phyloP scores from a whole-genome alignment of 345 rosid genomes.

The Boechera stricta region DNA sequence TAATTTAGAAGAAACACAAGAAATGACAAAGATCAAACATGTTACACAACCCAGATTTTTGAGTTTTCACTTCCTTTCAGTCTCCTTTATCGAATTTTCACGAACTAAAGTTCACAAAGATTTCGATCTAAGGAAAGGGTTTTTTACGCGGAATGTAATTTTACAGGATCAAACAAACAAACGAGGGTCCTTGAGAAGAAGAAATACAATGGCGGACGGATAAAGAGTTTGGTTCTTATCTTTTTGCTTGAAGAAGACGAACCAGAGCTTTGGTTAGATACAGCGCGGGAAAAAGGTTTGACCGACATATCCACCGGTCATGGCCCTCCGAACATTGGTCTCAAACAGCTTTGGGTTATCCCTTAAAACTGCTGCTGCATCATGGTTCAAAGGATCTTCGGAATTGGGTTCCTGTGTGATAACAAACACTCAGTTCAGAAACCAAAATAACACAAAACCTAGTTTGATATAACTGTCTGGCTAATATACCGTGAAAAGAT shows the following conservation, averaged over 20 bases:
- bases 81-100: slow-evolving; percentile 24
- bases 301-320: slow-evolving; percentile 85
- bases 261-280: slow-evolving; percentile 52
- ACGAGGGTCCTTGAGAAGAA: slow-evolving; percentile 22
- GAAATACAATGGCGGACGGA: slow-evolving; percentile 36
- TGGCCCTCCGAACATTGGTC: slow-evolving; percentile 74
- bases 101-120: slow-evolving; percentile 33
- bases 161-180: slow-evolving; percentile 43
- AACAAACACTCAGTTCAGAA: background rate
- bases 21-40: slow-evolving; percentile 26
- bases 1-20: slow-evolving; percentile 7
- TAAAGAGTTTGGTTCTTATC: slow-evolving; percentile 27
- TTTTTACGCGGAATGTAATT: slow-evolving; percentile 21
- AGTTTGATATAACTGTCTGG: background rate
- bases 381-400: slow-evolving; percentile 96
- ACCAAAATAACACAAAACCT: background rate
- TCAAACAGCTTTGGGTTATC: slow-evolving; percentile 78
- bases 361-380: slow-evolving; percentile 86
- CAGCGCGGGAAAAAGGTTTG: slow-evolving; percentile 73
- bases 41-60: slow-evolving; percentile 36
- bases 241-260: slow-evolving; percentile 35
- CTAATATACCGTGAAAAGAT: slow-evolving; percentile 81
- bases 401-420: slow-evolving; percentile 77
- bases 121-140: slow-evolving; percentile 9
- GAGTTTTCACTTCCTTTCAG: slow-evolving; percentile 26